Conservation (phyloP, 331 rosid species). For the Cydonia oblonga region DNA sequence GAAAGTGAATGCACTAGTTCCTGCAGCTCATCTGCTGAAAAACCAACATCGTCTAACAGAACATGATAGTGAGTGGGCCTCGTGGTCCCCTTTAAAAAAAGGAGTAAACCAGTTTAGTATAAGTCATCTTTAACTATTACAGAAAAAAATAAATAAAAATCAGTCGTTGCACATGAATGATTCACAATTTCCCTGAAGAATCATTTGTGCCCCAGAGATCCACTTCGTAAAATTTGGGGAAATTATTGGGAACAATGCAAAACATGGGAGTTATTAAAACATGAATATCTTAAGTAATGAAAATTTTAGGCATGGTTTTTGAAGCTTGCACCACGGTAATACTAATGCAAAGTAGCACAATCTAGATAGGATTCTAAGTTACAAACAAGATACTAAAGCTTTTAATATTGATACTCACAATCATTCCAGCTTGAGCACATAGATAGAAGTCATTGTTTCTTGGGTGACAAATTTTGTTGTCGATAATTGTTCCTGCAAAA, state of each 20-base stretch:
- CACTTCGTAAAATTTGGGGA: background rate
- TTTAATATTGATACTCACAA: conserved; percentile 37
- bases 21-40: conserved; percentile 80
- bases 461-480: conserved; percentile 80
- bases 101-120: background rate
- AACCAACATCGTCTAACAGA: conserved; percentile 65
- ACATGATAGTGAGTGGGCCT: conserved; percentile 92
- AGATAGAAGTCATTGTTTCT: conserved; percentile 75
- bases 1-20: conserved; percentile 86
- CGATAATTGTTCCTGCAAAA: conserved; percentile 69
- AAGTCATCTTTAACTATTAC: too few species aligned
- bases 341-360: background rate
- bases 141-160: background rate
- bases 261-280: background rate
- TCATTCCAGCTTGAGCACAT: conserved; percentile 98
- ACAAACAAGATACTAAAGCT: background rate
- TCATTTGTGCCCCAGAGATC: background rate
- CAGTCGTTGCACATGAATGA: background rate
- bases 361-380: background rate
- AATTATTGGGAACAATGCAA: background rate
- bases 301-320: background rate
- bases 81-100: conserved; percentile 59
- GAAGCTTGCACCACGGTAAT: background rate
- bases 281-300: background rate
- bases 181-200: background rate